Conservation (phyloP, 257 asterid genomes). For the Nicotiana attenuata region DNA sequence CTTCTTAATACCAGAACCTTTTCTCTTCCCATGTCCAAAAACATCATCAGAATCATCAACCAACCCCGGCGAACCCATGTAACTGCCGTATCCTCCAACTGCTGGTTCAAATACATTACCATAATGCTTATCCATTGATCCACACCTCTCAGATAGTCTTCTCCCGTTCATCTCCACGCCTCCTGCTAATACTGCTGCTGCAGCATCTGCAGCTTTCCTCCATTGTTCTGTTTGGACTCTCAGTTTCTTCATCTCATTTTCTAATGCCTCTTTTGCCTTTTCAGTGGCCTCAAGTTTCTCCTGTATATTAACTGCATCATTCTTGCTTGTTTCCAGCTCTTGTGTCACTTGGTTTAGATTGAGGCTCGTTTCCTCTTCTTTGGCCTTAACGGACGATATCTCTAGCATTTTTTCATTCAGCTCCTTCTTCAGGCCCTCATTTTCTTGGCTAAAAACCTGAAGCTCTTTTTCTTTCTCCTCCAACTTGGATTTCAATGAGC, state of each 20-base stretch:
- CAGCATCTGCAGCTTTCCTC: slow-evolving; percentile 98
- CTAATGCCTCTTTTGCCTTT: slow-evolving; percentile 51
- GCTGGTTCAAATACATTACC: slow-evolving; percentile 38
- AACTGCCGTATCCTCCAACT: slow-evolving; percentile 34
- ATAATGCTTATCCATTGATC: slow-evolving; percentile 79
- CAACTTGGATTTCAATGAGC: slow-evolving; percentile 31
- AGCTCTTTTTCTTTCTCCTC: slow-evolving; percentile 56
- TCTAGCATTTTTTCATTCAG: slow-evolving; percentile 38
- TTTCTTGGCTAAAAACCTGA: slow-evolving; percentile 33
- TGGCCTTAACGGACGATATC: slow-evolving; percentile 31
- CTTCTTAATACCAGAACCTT: slow-evolving; percentile 65
- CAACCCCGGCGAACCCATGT: slow-evolving; percentile 59
- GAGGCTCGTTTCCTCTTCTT: slow-evolving; percentile 35
- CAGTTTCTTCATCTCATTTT: slow-evolving; percentile 79
- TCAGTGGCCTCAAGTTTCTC: slow-evolving; percentile 54
- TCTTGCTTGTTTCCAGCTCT: slow-evolving; percentile 58
- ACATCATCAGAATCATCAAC: slow-evolving; percentile 46
- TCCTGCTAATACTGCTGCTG: slow-evolving; percentile 72
- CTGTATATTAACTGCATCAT: slow-evolving; percentile 16
- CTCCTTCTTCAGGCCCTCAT: slow-evolving; percentile 35
- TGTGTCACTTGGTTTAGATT: slow-evolving; percentile 31
- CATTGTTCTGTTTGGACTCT: slow-evolving; percentile 88
- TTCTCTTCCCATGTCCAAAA: slow-evolving; percentile 68
- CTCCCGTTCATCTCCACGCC: slow-evolving; percentile 59
- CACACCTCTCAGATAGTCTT: slow-evolving; percentile 79